A percentile compares a stretch with the other conserved stretches of the same genome.
Conservation (phyloP, 1,139 yeast genomes). For the Diutina siamensis region DNA sequence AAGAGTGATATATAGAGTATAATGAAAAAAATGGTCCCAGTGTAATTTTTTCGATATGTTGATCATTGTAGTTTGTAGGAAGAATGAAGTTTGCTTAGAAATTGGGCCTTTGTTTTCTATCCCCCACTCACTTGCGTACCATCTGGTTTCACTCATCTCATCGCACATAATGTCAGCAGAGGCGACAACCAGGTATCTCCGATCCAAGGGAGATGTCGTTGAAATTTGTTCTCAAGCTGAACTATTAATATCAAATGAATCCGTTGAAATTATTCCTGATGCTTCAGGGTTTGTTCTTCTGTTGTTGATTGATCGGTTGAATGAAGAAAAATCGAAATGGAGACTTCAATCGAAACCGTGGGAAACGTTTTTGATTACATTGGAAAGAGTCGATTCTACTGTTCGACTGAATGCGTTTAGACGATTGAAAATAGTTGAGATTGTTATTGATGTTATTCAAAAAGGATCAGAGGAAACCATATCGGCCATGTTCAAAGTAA, state of each 20-base stretch:
- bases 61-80: neutral
- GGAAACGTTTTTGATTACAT: constrained; percentile 27
- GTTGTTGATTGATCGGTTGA: constrained; percentile 54
- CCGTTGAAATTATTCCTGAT: constrained; percentile 38
- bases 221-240: constrained; percentile 10
- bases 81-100: too few species aligned
- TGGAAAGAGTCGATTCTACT: constrained; percentile 20
- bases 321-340: constrained; percentile 31
- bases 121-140: too few species aligned
- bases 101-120: too few species aligned
- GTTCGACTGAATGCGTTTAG: constrained; percentile 20
- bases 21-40: neutral
- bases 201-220: constrained; percentile 23
- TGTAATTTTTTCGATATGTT: neutral
- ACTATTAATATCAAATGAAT: constrained; percentile 23
- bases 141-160: neutral
- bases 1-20: constrained; percentile 6
- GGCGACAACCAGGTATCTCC: constrained; percentile 47
- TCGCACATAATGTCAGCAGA: constrained; percentile 30
- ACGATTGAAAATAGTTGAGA: constrained; percentile 14
- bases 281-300: constrained; percentile 49
- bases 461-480: constrained; percentile 15
- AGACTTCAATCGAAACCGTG: constrained; percentile 32
- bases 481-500: constrained; percentile 12
- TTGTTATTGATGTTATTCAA: constrained; percentile 17